These are phyloP conservation scores for Paralagenidium karlingii DNA, from an alignment of 352 stramenopile genomes.

Conservation along the genomic window DNA sequence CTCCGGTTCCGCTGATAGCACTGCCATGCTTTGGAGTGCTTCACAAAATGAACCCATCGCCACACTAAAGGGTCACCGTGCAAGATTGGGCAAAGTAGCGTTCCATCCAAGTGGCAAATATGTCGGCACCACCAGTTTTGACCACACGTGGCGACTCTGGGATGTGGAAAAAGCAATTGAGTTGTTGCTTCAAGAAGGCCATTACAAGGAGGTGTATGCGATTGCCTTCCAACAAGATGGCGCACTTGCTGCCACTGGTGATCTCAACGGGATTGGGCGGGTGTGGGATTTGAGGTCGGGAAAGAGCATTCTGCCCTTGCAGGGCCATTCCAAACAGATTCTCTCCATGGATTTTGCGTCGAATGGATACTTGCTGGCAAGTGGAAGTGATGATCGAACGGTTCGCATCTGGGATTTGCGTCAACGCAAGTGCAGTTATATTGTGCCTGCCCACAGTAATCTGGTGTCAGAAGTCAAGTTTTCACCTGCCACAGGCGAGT, in stretches of 20 bases:
- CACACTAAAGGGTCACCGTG: slow-evolving; percentile 55
- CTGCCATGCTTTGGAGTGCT: slow-evolving; percentile 61
- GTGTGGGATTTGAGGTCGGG: slow-evolving; percentile 95
- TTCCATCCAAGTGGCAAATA: slow-evolving; percentile 92
- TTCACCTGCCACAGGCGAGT: slow-evolving; percentile 65
- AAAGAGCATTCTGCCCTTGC: slow-evolving; percentile 81
- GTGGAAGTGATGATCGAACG: slow-evolving; percentile 92
- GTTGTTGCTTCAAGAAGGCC: slow-evolving; percentile 93
- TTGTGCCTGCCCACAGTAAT: slow-evolving; percentile 90
- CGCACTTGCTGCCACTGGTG: slow-evolving; percentile 87
- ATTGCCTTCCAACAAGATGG: slow-evolving; percentile 94
- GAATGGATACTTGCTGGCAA: slow-evolving; percentile 90
- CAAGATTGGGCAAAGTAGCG: slow-evolving; percentile 74
- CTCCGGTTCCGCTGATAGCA: slow-evolving; percentile 64
- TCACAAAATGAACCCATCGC: slow-evolving; percentile 31
- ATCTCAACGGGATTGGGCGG: slow-evolving; percentile 88
- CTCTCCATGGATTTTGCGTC: slow-evolving; percentile 87
- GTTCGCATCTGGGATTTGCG: slow-evolving; percentile 95
- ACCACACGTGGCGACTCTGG: slow-evolving; percentile 97
- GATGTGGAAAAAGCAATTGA: slow-evolving; percentile 88
- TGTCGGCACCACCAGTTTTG: slow-evolving; percentile 92
- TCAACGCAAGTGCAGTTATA: slow-evolving; percentile 83
- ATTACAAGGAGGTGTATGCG: slow-evolving; percentile 91
- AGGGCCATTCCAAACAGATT: slow-evolving; percentile 94
- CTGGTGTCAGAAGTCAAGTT: slow-evolving; percentile 90